Percentiles rank a stretch among this genome's conserved stretches.
phyloP scores from a whole-genome alignment of 2,329 filamentous ascomycete species.

The Clonostachys rhizophaga region DNA sequence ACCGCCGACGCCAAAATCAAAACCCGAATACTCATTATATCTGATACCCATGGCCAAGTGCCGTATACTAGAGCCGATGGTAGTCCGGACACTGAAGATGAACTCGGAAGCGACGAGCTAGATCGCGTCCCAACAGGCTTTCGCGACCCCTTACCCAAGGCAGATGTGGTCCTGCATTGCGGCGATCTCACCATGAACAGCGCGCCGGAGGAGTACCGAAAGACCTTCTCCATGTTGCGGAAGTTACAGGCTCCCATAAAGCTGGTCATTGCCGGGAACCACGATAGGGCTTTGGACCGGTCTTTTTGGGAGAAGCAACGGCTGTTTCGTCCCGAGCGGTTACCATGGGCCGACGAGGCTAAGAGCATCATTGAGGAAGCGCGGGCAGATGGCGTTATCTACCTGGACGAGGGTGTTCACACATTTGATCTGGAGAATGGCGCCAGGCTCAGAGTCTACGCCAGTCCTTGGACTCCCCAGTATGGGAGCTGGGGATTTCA shows the following conservation, averaged over 20 bases:
- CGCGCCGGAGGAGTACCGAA: conserved; percentile 29
- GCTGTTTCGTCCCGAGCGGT: neutral
- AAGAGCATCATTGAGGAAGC: conserved; percentile 30
- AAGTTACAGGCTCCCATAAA: conserved; percentile 42
- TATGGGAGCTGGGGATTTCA: conserved; percentile 43
- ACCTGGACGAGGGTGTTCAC: conserved; percentile 44
- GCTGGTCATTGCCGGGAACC: conserved; percentile 50
- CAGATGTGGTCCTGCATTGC: conserved; percentile 47
- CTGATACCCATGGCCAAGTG: conserved; percentile 26
- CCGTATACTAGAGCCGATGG: conserved; percentile 7
- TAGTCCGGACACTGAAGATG: conserved; percentile 10
- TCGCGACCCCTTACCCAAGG: conserved; percentile 20
- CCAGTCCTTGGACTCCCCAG: conserved; percentile 47
- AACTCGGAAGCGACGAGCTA: conserved; percentile 9
- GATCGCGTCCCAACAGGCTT: conserved; percentile 15
- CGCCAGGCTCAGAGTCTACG: conserved; percentile 41
- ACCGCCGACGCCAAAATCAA: conserved; percentile 13
- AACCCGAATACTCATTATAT: conserved; percentile 30
- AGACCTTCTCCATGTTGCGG: conserved; percentile 34
- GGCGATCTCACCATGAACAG: conserved; percentile 44
- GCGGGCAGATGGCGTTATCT: conserved; percentile 30
- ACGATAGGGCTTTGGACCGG: conserved; percentile 40
- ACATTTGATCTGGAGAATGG: conserved; percentile 43
- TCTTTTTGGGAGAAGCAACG: conserved; percentile 4
- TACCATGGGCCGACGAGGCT: conserved; percentile 3